phyloP scores from a whole-genome alignment of 1,139 yeast genomes.

The Yamadazyma taylorii region DNA sequence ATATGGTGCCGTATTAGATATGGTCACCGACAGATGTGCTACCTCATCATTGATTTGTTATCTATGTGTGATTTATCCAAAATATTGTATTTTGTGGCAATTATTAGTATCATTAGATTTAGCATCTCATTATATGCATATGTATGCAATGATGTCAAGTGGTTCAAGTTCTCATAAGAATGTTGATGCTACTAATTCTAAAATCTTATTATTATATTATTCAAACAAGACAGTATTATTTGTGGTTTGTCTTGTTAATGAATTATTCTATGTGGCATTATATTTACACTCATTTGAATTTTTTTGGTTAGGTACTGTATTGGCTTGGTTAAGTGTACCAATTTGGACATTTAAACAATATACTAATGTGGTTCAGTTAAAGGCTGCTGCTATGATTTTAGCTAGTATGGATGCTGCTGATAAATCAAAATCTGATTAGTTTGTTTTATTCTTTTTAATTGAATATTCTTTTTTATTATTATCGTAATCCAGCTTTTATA shows the following conservation, averaged over 20 bases:
- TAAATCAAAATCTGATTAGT: conserved; percentile 20
- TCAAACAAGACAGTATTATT: conserved; percentile 82
- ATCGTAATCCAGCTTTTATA: not conserved
- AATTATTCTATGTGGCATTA: conserved; percentile 85
- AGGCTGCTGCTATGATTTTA: conserved; percentile 77
- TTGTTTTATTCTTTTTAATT: not conserved
- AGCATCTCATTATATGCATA: conserved; percentile 97
- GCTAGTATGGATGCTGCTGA: conserved; percentile 81
- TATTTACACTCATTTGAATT: conserved; percentile 72
- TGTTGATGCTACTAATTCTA: conserved; percentile 68
- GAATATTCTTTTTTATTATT: too few species aligned
- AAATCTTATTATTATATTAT: conserved; percentile 80
- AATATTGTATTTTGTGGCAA: conserved; percentile 71
- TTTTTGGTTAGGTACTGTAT: conserved; percentile 66
- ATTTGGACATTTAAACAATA: conserved; percentile 89
- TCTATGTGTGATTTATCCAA: conserved; percentile 78
- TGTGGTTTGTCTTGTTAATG: conserved; percentile 88
- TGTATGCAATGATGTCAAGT: conserved; percentile 86
- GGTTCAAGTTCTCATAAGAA: conserved; percentile 86
- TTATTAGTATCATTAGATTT: conserved; percentile 81
- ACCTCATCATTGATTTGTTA: conserved; percentile 88
- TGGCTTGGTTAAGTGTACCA: conserved; percentile 71
- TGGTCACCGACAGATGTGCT: conserved; percentile 98
- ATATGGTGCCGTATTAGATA: conserved; percentile 95
- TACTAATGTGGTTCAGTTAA: conserved; percentile 85